Percentiles rank a stretch among this genome's conserved stretches.
Evolutionary conservation across 441 rosid genomes (phyloP).

Genomic region (Populus hybrid): DNA sequence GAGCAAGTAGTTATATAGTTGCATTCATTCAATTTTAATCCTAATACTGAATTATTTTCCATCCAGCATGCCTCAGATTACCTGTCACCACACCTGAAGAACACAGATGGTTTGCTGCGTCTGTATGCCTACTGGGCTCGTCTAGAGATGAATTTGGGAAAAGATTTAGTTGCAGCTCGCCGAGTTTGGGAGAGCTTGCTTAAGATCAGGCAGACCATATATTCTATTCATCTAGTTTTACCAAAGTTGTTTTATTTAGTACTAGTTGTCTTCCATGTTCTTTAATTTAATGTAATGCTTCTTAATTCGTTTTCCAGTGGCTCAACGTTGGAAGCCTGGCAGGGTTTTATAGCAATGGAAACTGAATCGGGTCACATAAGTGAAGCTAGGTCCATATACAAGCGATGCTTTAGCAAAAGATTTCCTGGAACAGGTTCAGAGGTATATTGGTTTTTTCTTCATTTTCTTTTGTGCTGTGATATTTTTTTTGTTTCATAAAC

Average conservation of each 20-base stretch:
- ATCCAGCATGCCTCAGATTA: slow-evolving; percentile 87
- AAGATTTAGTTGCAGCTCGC: slow-evolving; percentile 68
- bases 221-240: slow-evolving; percentile 11
- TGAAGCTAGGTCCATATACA: slow-evolving; percentile 87
- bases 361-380: slow-evolving; percentile 55
- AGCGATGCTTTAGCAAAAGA: slow-evolving; percentile 85
- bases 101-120: slow-evolving; percentile 53
- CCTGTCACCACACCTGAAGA: slow-evolving; percentile 69
- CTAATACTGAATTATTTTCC: slow-evolving; percentile 24
- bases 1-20: not conserved
- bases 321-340: slow-evolving; percentile 86
- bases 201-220: slow-evolving; percentile 59
- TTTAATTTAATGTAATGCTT: not conserved
- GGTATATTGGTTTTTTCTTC: slow-evolving; percentile 36
- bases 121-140: slow-evolving; percentile 84
- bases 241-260: not conserved
- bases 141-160: slow-evolving; percentile 69
- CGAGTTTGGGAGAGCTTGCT: slow-evolving; percentile 89
- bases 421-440: slow-evolving; percentile 83
- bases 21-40: not conserved
- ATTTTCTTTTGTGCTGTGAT: not conserved
- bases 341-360: slow-evolving; percentile 84
- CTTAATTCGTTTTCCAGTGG: slow-evolving; percentile 47
- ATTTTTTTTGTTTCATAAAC: not conserved
- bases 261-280: not conserved